Base-by-base conservation (phyloP, 306 rosid genomes). In the Fragaria iinumae region DNA sequence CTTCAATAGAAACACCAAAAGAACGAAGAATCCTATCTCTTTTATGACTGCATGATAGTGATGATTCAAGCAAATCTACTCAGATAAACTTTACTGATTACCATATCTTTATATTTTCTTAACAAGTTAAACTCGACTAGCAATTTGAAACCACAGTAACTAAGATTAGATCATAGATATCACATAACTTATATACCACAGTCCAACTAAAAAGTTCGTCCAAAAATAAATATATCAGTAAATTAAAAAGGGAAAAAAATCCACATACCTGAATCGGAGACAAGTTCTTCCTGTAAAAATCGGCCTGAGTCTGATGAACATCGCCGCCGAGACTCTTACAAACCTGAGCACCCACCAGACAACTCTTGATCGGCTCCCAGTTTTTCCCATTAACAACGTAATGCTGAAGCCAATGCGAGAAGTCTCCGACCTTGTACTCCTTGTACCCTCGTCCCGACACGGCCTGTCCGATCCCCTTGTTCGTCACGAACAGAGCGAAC, bases 281-380 rank as follows among this genome's bases (percentile, higher is more conserved):
- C 76, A 91, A 82, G n/a, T 84, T 86, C 68, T 81, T 83, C 20
- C 71, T 84, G 84, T 80, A 87, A 60, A 89, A 82, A 17, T 82
- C 84, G 0, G 80, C 62, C 50, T 55, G 72, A 5, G 82, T 69
- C 20, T 68, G 84, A 20, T 82, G 86, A 79, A 50, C 81, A 13
- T 83, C 72, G n/a, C 77, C 2, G 21, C 81, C 82, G 16, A 88
- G 89, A 56, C 81, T 77, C 71, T 68, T 76, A 29, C 98, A 94
- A 25, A 91, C 84, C 36, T 56, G 73, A 1, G 93, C 82, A 36
- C 88, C 91, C 32, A 86, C 29, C 74, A 94, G 65, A 56, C 98
- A 94, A 47, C 96, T 91, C 79, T 83, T 83, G 34, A 94, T 84
- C 63, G 73, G 85, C 4, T 77, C 80, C 98, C 98, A 94, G 73